Base-by-base conservation (phyloP, 2,329 filamentous ascomycete species). In the Hortaea sp. region DNA sequence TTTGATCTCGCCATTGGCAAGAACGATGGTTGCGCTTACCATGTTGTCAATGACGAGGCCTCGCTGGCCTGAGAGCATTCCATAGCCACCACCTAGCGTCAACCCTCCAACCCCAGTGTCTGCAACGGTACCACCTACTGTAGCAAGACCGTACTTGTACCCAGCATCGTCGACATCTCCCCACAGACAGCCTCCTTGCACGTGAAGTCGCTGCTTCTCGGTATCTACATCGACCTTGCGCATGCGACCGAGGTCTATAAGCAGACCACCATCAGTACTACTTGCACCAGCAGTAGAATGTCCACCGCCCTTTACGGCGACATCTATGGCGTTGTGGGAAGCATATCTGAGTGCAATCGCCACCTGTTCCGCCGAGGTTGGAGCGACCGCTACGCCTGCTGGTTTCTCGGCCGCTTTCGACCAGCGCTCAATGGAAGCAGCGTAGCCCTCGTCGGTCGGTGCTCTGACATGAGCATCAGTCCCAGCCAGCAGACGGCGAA, bases 21-120 rank as follows among this genome's bases (percentile, higher is more conserved):
- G 58, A 1, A 72, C 69, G 0, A 71, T 57, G 1, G 60, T 63
- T 7, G 58, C 65, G 0, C 61, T 57, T 1, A 60, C 66, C 5
- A 77, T 63, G 49, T 71, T 69, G 59, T 77, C 75, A 42, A 77
- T 72, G 0, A 68, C 68, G 5, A 82, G 65, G 0, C 81, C 81
- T 44, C 77, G 65, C 30, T 66, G 63, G 1, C 75, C 73, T 28
- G 69, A 73, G 11, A 82, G 63, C 60, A 74, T 72, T 1, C 58
- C 57, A 30, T 55, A 57, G 7, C 55, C 55, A 5, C 55, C 55
- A 5, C 53, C 79, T 1, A 81, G 59, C 0, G 73, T 71, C 10
- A 82, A 63, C 0, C 76, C 79, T 2, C 76, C 78, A 5, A 82
- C 74, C 5, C 79, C 79, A 1, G 78, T 82, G 51, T 81, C 75